Conservation (phyloP, 2,329 filamentous ascomycete genomes). For the Stachybotrys chartarum region DNA sequence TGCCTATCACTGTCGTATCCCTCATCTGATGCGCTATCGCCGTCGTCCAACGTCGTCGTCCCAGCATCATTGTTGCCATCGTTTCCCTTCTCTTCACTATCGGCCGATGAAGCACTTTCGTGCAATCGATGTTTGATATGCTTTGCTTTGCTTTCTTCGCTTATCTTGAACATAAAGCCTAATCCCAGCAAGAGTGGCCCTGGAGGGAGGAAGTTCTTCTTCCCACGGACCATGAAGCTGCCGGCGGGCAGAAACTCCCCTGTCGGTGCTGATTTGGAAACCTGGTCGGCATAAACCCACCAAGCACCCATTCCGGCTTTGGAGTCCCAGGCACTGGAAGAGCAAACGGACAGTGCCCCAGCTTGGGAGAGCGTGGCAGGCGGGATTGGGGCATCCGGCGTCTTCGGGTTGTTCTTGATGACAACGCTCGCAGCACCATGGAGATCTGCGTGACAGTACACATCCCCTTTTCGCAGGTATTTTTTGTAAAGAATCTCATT, state of each 20-base stretch:
- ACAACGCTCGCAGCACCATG: conserved; percentile 78
- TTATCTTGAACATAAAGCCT: conserved; percentile 80
- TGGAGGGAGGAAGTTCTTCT: conserved; percentile 87
- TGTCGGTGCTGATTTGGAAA: conserved; percentile 73
- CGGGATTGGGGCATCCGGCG: conserved; percentile 77
- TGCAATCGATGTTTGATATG: conserved; percentile 62
- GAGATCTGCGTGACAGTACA: conserved; percentile 87
- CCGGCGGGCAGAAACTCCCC: conserved; percentile 77
- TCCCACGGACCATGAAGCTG: conserved; percentile 72
- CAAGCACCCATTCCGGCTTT: conserved; percentile 94
- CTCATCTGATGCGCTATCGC: conserved; percentile 8
- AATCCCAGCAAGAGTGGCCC: conserved; percentile 83
- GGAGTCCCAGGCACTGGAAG: conserved; percentile 88
- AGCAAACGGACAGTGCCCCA: conserved; percentile 74
- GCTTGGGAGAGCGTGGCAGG: conserved; percentile 89
- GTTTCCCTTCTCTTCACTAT: background rate
- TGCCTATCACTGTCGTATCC: conserved; percentile 23
- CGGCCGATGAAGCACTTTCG: conserved; percentile 11
- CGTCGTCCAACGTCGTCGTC: conserved; percentile 10
- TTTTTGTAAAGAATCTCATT: conserved; percentile 86
- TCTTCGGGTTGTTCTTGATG: conserved; percentile 78
- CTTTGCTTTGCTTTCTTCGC: conserved; percentile 74
- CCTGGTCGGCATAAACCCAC: conserved; percentile 89
- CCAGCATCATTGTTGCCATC: conserved; percentile 10
- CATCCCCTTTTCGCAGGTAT: conserved; percentile 80